A percentile compares a stretch with the other conserved stretches of the same genome.
These are phyloP conservation scores for Xylariales sp. DNA, from an alignment of 2,329 filamentous ascomycete species.

Conservation along the genomic window DNA sequence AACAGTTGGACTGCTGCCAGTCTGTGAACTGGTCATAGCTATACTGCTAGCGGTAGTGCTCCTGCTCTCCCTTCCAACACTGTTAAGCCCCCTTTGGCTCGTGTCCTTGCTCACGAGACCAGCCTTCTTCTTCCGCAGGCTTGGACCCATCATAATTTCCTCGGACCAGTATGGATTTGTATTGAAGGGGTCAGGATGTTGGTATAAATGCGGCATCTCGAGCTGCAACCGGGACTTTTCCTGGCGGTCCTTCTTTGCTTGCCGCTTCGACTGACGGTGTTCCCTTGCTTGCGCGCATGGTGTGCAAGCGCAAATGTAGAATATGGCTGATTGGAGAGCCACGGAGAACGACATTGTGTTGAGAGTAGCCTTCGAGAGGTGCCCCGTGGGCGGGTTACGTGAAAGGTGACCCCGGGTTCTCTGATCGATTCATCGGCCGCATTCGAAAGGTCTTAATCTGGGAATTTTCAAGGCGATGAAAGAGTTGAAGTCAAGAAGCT, in stretches of 20 bases:
- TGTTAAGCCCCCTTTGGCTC: slow-evolving; percentile 57
- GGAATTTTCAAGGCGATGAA: neutral
- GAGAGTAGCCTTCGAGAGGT: neutral
- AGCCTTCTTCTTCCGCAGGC: slow-evolving; percentile 58
- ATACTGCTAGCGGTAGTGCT: slow-evolving; percentile 23
- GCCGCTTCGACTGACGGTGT: slow-evolving; percentile 64
- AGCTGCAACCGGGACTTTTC: slow-evolving; percentile 61
- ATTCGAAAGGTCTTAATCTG: neutral
- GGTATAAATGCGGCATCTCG: slow-evolving; percentile 69
- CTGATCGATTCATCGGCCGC: neutral
- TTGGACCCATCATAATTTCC: slow-evolving; percentile 79
- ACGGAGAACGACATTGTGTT: slow-evolving; percentile 47
- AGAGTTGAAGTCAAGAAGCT: neutral
- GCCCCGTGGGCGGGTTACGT: neutral
- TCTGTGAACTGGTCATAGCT: slow-evolving; percentile 30
- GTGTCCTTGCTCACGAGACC: slow-evolving; percentile 47
- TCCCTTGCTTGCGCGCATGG: slow-evolving; percentile 70
- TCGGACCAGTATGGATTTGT: slow-evolving; percentile 88
- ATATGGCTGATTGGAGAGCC: slow-evolving; percentile 69
- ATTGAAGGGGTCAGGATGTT: slow-evolving; percentile 75
- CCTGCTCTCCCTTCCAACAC: slow-evolving; percentile 51
- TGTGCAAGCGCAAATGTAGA: slow-evolving; percentile 73
- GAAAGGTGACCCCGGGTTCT: neutral
- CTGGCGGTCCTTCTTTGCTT: slow-evolving; percentile 63
- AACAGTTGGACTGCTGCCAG: slow-evolving; percentile 38